These are phyloP conservation scores for Suhomyces coccinellae DNA, from an alignment of 1,139 yeast genomes.

Conservation along the genomic window DNA sequence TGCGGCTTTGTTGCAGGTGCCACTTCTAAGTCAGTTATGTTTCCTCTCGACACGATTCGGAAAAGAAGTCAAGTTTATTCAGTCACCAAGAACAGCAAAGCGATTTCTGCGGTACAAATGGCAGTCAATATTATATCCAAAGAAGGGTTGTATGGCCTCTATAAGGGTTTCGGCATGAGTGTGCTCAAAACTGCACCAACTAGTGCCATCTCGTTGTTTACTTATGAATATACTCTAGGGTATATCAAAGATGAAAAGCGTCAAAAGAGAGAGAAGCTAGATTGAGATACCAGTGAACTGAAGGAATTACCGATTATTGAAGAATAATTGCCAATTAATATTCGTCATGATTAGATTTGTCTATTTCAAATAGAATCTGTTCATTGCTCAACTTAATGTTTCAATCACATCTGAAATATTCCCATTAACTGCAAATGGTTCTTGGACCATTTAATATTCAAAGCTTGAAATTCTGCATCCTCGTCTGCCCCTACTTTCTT, in stretches of 20 bases:
- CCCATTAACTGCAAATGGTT: too few relatives aligned
- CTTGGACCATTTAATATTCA: too few relatives aligned
- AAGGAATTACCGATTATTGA: too few relatives aligned
- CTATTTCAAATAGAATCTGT: too few relatives aligned
- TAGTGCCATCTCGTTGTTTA: slow-evolving; percentile 73
- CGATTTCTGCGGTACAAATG: slow-evolving; percentile 21
- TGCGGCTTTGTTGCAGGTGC: slow-evolving; percentile 82
- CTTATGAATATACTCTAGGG: slow-evolving; percentile 53
- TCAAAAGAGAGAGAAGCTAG: too few relatives aligned
- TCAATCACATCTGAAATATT: too few relatives aligned
- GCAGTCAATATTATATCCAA: slow-evolving; percentile 41
- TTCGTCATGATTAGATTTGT: too few relatives aligned
- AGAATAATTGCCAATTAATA: too few relatives aligned
- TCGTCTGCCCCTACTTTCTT: too few relatives aligned
- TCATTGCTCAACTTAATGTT: too few relatives aligned
- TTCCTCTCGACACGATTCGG: slow-evolving; percentile 83
- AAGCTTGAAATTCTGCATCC: too few relatives aligned
- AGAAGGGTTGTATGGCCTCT: slow-evolving; percentile 69
- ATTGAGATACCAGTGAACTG: neutral
- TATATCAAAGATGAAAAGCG: neutral
- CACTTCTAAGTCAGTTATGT: slow-evolving; percentile 67
- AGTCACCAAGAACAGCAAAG: slow-evolving; percentile 13
- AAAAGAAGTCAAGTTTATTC: slow-evolving; percentile 73
- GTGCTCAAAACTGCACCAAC: slow-evolving; percentile 79
- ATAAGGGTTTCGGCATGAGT: slow-evolving; percentile 71